Evolutionary conservation across 441 rosid genomes (phyloP).

Genomic region (Populus tomentosa): DNA sequence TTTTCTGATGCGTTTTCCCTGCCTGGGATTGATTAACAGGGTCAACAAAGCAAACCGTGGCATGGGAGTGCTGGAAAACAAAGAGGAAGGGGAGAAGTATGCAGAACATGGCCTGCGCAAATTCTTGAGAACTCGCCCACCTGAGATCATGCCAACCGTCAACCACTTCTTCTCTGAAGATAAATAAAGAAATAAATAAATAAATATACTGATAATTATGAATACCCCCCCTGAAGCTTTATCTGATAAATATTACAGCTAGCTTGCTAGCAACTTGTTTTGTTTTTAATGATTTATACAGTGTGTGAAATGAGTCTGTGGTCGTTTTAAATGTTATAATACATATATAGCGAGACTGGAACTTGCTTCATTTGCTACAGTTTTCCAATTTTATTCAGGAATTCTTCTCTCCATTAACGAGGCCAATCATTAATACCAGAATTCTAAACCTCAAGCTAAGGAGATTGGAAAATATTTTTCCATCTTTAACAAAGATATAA

Average conservation of each 20-base stretch:
- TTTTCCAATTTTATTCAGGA: too few relatives aligned
- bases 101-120: constrained; percentile 43
- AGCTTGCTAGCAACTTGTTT: background rate
- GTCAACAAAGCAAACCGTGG: constrained; percentile 36
- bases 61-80: constrained; percentile 45
- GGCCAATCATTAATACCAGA: background rate
- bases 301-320: too few relatives aligned
- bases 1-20: background rate
- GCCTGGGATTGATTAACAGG: constrained; percentile 18
- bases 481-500: background rate
- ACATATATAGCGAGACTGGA: background rate
- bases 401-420: background rate
- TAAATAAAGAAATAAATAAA: constrained; percentile 29
- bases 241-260: background rate
- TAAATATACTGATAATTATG: background rate
- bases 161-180: constrained; percentile 51
- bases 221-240: background rate
- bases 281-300: too few relatives aligned
- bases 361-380: too few relatives aligned
- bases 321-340: too few relatives aligned
- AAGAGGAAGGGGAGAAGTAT: constrained; percentile 54
- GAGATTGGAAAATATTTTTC: background rate
- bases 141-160: constrained; percentile 56
- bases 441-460: background rate
- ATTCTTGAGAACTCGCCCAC: constrained; percentile 33